Evolutionary conservation across 176 grass and related monocot genomes (phyloP).

Genomic region (Elymus sibiricus): DNA sequence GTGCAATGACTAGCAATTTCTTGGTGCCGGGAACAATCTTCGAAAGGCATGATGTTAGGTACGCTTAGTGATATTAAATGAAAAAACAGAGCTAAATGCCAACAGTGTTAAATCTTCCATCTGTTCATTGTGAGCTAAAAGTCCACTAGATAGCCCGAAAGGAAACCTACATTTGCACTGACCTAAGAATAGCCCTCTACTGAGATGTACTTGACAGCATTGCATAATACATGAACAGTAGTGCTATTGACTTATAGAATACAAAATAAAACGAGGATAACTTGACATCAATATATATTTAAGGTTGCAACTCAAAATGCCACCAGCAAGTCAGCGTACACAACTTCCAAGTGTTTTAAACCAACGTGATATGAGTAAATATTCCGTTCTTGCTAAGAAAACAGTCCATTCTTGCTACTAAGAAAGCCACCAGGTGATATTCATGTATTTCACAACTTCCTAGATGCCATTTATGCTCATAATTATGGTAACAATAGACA

Average conservation of each 20-base stretch:
- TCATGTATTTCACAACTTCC: neutral
- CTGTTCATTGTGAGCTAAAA: neutral
- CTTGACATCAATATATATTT: neutral
- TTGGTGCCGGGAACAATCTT: neutral
- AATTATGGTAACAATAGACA: neutral
- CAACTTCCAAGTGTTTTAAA: neutral
- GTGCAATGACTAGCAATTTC: neutral
- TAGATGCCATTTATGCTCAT: neutral
- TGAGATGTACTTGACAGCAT: neutral
- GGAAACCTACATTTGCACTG: neutral
- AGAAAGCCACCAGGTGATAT: neutral
- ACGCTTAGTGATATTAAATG: neutral
- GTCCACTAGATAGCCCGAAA: neutral
- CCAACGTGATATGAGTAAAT: neutral
- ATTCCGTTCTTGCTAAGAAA: neutral
- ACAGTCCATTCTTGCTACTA: neutral
- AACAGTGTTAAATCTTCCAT: neutral
- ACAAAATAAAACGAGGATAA: neutral
- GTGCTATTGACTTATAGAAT: constrained; percentile 2
- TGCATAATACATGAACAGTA: neutral
- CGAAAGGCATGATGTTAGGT: neutral
- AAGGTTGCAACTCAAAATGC: neutral
- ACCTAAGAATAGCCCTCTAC: too few species aligned
- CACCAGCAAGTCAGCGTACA: neutral
- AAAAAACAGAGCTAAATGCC: neutral